Conservation (phyloP, 208 protist genomes). For the Acanthamoeba royreba region DNA sequence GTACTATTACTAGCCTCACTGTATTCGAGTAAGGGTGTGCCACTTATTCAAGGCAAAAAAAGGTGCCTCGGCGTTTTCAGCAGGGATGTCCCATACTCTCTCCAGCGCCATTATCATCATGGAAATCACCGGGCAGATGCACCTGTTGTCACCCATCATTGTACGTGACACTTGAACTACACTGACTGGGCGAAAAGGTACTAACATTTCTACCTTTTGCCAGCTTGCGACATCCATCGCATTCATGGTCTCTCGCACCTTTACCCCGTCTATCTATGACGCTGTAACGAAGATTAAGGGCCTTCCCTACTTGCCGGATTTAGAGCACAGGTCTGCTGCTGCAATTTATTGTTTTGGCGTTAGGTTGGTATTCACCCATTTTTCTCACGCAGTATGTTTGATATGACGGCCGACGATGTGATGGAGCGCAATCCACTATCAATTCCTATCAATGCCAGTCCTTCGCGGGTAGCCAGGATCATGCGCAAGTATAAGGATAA, state of each 20-base stretch:
- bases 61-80: slow-evolving; percentile 38
- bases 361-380: not conserved
- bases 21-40: too few relatives aligned
- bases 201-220: too few relatives aligned
- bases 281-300: slow-evolving; percentile 17
- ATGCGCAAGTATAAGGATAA: not conserved
- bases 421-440: slow-evolving; percentile 8
- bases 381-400: not conserved
- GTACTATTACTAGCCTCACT: too few relatives aligned
- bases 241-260: not conserved
- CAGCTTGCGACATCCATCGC: not conserved
- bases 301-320: slow-evolving; percentile 40
- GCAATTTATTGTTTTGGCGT: not conserved
- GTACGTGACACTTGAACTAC: too few relatives aligned
- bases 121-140: slow-evolving; percentile 37
- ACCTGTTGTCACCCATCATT: not conserved
- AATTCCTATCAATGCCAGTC: not conserved
- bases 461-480: not conserved
- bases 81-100: slow-evolving; percentile 36
- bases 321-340: not conserved
- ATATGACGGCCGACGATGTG: slow-evolving; percentile 22
- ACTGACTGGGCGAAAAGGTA: too few relatives aligned
- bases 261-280: slow-evolving; percentile 29
- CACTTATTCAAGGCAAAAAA: not conserved
- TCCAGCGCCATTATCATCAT: slow-evolving; percentile 44